Evolutionary conservation across 2,329 filamentous ascomycete species (phyloP).

Genomic region (Cladosporium sp.): DNA sequence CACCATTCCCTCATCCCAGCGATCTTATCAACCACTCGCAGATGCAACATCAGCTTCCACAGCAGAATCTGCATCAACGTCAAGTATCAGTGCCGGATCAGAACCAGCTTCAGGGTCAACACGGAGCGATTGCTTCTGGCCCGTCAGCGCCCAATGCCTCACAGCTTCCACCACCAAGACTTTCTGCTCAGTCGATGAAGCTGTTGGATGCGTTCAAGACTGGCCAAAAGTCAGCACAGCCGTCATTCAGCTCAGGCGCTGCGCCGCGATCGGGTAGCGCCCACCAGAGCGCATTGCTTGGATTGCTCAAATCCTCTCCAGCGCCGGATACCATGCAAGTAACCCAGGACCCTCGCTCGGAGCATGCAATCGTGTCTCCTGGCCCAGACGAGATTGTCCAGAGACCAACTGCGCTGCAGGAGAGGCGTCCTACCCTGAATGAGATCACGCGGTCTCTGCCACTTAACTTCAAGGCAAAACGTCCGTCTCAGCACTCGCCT

Average conservation of each 20-base stretch:
- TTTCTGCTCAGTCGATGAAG: constrained; percentile 55
- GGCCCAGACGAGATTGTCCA: constrained; percentile 19
- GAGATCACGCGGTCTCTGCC: constrained; percentile 33
- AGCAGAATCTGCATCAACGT: background rate
- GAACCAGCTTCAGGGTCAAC: constrained; percentile 3
- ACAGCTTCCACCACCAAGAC: constrained; percentile 54
- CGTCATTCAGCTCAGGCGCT: background rate
- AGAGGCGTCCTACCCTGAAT: constrained; percentile 25
- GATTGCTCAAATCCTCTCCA: constrained; percentile 38
- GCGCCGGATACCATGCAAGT: constrained; percentile 12
- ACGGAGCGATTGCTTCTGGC: constrained; percentile 29
- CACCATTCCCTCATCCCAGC: background rate
- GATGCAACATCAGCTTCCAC: background rate
- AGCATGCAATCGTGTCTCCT: constrained; percentile 15
- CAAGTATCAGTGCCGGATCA: background rate
- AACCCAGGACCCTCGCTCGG: constrained; percentile 6
- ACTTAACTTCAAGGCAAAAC: constrained; percentile 18
- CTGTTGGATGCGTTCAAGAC: constrained; percentile 56
- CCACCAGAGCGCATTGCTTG: constrained; percentile 44
- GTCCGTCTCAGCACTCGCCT: constrained; percentile 14
- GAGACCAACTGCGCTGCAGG: constrained; percentile 16
- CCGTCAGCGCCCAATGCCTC: constrained; percentile 52
- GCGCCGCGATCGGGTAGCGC: constrained; percentile 3
- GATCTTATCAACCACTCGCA: background rate
- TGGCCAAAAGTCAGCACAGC: constrained; percentile 1